Conservation (phyloP, 306 rosid genomes). For the Senna tora region DNA sequence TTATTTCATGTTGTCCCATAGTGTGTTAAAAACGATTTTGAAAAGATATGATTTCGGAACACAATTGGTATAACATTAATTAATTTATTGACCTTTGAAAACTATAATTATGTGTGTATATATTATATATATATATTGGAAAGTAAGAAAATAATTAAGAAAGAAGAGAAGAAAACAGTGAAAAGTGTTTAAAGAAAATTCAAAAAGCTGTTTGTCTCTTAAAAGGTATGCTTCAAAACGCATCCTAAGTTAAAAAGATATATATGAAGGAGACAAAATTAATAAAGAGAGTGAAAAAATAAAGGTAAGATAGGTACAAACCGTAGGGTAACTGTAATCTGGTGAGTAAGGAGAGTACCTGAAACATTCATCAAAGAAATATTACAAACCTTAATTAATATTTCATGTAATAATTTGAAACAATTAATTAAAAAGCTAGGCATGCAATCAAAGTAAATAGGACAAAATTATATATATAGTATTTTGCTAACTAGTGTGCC, state of each 20-base stretch:
- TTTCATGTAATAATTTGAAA: neutral
- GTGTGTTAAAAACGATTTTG: neutral
- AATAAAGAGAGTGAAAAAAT: conserved; percentile 10
- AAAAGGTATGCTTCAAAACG: conserved; percentile 45
- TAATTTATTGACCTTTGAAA: neutral
- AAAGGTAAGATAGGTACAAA: conserved; percentile 49
- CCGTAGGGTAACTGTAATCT: conserved; percentile 93
- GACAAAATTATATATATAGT: too few species aligned
- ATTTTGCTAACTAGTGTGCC: too few species aligned
- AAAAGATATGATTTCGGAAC: neutral
- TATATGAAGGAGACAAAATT: conserved; percentile 3
- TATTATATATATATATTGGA: too few species aligned
- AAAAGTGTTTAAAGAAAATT: conserved; percentile 39
- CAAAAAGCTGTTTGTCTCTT: conserved; percentile 43
- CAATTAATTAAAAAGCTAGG: neutral
- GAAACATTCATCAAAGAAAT: conserved; percentile 41
- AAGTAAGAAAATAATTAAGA: neutral
- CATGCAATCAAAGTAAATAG: too few species aligned
- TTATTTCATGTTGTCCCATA: neutral
- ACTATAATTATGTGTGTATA: neutral
- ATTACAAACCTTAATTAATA: neutral
- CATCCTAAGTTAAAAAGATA: conserved; percentile 50
- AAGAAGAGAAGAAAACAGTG: conserved; percentile 29
- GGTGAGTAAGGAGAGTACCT: conserved; percentile 98
- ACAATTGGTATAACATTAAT: neutral